Evolutionary conservation across 768 basidiomycete genomes (phyloP).

Genomic region (Chalciporus pseudorubinellus): DNA sequence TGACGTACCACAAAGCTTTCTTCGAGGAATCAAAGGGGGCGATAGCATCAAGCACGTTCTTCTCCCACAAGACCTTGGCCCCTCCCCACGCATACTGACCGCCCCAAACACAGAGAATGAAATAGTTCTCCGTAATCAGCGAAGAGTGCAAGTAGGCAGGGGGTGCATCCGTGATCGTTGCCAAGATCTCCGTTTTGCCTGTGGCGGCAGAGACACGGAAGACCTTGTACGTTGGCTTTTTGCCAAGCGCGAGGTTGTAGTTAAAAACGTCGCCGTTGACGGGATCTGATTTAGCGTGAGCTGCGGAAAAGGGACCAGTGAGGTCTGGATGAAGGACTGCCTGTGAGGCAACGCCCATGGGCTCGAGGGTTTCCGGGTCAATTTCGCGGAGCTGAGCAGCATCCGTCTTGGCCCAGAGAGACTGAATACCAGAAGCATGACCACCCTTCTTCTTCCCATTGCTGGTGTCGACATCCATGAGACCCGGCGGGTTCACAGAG

Average conservation of each 20-base stretch:
- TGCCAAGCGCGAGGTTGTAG: conserved; percentile 32
- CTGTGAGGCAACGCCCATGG: conserved; percentile 31
- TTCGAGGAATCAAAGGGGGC: conserved; percentile 28
- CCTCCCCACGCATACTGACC: no score
- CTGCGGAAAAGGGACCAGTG: conserved; percentile 32
- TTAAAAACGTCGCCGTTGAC: conserved; percentile 37
- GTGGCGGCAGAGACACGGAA: conserved; percentile 35
- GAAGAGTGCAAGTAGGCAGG: no score
- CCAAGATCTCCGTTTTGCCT: conserved; percentile 34
- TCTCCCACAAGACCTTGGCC: no score
- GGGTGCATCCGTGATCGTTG: conserved; percentile 38
- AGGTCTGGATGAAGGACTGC: conserved; percentile 31
- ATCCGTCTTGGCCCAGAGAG: conserved; percentile 36
- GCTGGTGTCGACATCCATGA: conserved; percentile 24
- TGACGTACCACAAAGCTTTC: conserved; percentile 35
- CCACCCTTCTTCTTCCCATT: conserved; percentile 10
- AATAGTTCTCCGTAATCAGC: no score
- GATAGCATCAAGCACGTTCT: conserved; percentile 34
- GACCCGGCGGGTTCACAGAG: conserved; percentile 29
- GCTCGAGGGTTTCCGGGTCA: conserved; percentile 38
- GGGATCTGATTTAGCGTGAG: conserved; percentile 38
- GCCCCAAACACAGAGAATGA: no score
- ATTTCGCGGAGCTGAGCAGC: conserved; percentile 27
- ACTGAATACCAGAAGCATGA: conserved; percentile 26
- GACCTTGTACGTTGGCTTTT: conserved; percentile 27